phyloP scores from a whole-genome alignment of 805 yeast genomes.

The Teunomyces aglyptinius region DNA sequence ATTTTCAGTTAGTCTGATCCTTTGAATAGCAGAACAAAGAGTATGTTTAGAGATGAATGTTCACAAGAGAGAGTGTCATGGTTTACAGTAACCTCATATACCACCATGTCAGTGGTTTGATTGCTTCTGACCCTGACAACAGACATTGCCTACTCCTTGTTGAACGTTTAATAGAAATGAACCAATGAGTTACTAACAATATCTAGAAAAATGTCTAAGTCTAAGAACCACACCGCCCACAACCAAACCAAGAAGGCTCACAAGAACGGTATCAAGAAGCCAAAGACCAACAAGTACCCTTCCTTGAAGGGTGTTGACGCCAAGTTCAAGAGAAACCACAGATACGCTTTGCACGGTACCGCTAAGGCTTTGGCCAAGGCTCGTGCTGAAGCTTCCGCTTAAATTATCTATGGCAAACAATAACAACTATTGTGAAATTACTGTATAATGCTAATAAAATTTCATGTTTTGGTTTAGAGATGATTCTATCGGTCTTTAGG shows the following conservation, averaged over 20 bases:
- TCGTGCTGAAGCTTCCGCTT: slow-evolving; percentile 50
- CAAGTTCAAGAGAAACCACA: slow-evolving; percentile 99
- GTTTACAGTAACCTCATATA: too few species aligned
- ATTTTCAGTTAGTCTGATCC: slow-evolving; percentile 2
- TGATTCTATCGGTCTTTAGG: slow-evolving; percentile 5
- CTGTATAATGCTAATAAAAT: slow-evolving; percentile 16
- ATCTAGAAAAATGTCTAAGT: slow-evolving; percentile 80
- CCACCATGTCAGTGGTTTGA: too few species aligned
- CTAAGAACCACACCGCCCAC: slow-evolving; percentile 99
- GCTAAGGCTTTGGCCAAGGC: slow-evolving; percentile 89
- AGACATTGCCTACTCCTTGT: background rate
- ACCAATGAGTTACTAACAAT: slow-evolving; percentile 25
- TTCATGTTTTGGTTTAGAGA: slow-evolving; percentile 13
- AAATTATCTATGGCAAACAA: slow-evolving; percentile 12
- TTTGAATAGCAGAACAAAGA: slow-evolving; percentile 3
- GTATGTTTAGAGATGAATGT: slow-evolving; percentile 1
- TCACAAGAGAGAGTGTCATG: background rate
- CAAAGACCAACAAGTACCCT: slow-evolving; percentile 96
- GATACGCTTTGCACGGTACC: slow-evolving; percentile 97
- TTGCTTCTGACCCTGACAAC: background rate
- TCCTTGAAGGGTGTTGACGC: slow-evolving; percentile 98
- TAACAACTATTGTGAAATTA: slow-evolving; percentile 5
- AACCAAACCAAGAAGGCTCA: slow-evolving; percentile 99
- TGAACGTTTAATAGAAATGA: background rate
- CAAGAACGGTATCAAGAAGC: slow-evolving; percentile 99